Percentiles rank a stretch among this genome's conserved stretches.
Conservation (phyloP, 768 basidiomycete genomes). For the Collybia nuda region DNA sequence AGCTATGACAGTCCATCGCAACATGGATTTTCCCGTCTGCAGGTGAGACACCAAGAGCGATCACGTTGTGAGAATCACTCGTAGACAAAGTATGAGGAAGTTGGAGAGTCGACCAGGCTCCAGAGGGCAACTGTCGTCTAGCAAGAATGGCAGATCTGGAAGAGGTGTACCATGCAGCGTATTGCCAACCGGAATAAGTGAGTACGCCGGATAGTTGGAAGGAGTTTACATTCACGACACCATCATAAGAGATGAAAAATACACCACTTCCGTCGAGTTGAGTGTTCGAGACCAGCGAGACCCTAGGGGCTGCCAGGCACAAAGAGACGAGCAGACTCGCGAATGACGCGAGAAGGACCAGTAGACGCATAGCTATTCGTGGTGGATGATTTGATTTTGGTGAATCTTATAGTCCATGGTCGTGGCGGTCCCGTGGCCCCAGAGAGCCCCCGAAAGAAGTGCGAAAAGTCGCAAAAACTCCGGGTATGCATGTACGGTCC, state of each 20-base stretch:
- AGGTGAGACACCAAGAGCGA: slow-evolving; percentile 43
- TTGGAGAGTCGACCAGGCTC: slow-evolving; percentile 40
- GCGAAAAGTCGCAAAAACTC: too few relatives aligned
- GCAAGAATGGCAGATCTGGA: slow-evolving; percentile 37
- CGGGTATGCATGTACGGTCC: too few relatives aligned
- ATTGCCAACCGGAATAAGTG: slow-evolving; percentile 39
- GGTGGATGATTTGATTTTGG: too few relatives aligned
- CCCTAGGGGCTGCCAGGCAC: slow-evolving; percentile 34
- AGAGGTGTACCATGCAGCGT: slow-evolving; percentile 46
- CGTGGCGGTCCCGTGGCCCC: too few relatives aligned
- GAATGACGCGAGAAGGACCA: slow-evolving; percentile 7
- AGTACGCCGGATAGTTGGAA: slow-evolving; percentile 44
- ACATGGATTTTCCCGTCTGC: slow-evolving; percentile 46
- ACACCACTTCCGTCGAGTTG: slow-evolving; percentile 38
- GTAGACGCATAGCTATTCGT: slow-evolving; percentile 5
- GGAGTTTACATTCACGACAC: slow-evolving; percentile 46
- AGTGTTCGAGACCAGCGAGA: slow-evolving; percentile 37
- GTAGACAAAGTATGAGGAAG: slow-evolving; percentile 40
- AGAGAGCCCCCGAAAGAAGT: too few relatives aligned
- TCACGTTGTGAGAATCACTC: slow-evolving; percentile 44
- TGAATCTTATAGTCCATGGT: too few relatives aligned
- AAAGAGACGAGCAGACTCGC: slow-evolving; percentile 7
- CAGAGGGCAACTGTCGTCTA: slow-evolving; percentile 38
- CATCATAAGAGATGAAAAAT: slow-evolving; percentile 46
- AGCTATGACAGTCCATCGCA: slow-evolving; percentile 46